phyloP scores from a whole-genome alignment of 2,329 filamentous ascomycete genomes.

The Remersonia thermophila region DNA sequence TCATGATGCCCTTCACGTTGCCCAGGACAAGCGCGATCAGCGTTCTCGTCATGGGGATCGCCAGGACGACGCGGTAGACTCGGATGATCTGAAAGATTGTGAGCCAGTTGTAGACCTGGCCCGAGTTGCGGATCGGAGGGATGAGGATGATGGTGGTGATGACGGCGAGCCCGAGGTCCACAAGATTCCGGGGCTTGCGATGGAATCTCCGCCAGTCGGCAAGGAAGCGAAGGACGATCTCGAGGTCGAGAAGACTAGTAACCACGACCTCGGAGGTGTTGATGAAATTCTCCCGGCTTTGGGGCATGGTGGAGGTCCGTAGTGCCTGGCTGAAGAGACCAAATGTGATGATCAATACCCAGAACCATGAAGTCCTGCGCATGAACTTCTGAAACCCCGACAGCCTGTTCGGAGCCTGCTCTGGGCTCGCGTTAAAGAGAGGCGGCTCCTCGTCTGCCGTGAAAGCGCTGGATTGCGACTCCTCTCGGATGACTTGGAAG shows the following conservation, averaged over 20 bases:
- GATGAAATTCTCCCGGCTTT: slow-evolving; percentile 49
- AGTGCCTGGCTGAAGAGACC: slow-evolving; percentile 70
- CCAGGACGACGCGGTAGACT: slow-evolving; percentile 82
- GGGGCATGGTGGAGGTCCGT: slow-evolving; percentile 65
- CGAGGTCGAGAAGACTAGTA: slow-evolving; percentile 64
- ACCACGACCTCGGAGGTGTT: slow-evolving; percentile 59
- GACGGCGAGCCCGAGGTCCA: slow-evolving; percentile 69
- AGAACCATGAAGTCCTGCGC: slow-evolving; percentile 60
- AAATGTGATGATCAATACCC: slow-evolving; percentile 69
- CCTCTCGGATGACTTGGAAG: slow-evolving; percentile 95
- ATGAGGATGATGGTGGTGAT: slow-evolving; percentile 77
- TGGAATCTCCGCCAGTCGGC: slow-evolving; percentile 76
- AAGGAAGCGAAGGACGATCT: slow-evolving; percentile 69
- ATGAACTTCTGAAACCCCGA: slow-evolving; percentile 57
- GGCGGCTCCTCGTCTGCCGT: slow-evolving; percentile 51
- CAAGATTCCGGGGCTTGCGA: slow-evolving; percentile 57
- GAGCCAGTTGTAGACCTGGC: slow-evolving; percentile 70
- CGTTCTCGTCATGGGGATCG: slow-evolving; percentile 73
- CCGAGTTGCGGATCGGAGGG: slow-evolving; percentile 62
- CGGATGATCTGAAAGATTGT: slow-evolving; percentile 88
- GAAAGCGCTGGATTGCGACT: slow-evolving; percentile 89
- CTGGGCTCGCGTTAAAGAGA: slow-evolving; percentile 21
- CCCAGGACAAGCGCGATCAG: slow-evolving; percentile 81
- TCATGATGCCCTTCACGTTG: slow-evolving; percentile 83
- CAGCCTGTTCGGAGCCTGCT: slow-evolving; percentile 28